Evolutionary conservation across 129 eudicot genomes (phyloP).

Genomic region (Flaveria sonorensis): DNA sequence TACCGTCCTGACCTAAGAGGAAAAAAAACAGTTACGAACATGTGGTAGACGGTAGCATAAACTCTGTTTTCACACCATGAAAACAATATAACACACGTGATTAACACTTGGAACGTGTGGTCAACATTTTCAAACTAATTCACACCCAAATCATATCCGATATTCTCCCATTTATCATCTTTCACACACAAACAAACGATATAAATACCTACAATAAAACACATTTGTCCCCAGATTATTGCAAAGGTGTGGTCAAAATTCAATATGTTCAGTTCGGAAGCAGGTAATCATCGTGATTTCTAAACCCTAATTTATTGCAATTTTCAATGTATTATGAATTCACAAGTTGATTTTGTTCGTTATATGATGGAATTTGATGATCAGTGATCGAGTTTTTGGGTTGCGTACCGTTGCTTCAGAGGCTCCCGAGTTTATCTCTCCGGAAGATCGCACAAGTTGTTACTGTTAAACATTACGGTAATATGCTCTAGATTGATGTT

Average conservation of each 20-base stretch:
- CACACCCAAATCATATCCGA: too few species aligned
- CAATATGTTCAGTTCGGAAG: constrained; percentile 31
- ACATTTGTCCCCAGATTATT: background rate
- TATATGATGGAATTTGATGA: background rate
- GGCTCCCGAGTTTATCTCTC: constrained; percentile 70
- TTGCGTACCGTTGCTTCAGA: constrained; percentile 81
- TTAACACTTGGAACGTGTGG: background rate
- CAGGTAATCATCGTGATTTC: constrained; percentile 20
- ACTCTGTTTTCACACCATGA: too few species aligned
- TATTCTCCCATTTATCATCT: background rate
- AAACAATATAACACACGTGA: background rate
- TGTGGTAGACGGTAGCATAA: too few species aligned
- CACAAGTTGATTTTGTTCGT: background rate
- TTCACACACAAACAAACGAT: background rate
- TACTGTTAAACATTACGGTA: constrained; percentile 63
- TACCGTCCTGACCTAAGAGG: too few species aligned
- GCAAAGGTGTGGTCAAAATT: constrained; percentile 13
- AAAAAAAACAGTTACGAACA: too few species aligned
- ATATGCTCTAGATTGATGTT: background rate
- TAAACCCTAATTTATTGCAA: constrained; percentile 6
- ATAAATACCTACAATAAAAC: constrained; percentile 7
- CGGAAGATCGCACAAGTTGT: constrained; percentile 65
- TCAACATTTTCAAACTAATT: background rate
- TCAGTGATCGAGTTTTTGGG: constrained; percentile 80
- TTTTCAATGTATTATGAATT: constrained; percentile 5